Evolutionary conservation across 768 basidiomycete genomes (phyloP).

Genomic region (Naganishia kalamii): DNA sequence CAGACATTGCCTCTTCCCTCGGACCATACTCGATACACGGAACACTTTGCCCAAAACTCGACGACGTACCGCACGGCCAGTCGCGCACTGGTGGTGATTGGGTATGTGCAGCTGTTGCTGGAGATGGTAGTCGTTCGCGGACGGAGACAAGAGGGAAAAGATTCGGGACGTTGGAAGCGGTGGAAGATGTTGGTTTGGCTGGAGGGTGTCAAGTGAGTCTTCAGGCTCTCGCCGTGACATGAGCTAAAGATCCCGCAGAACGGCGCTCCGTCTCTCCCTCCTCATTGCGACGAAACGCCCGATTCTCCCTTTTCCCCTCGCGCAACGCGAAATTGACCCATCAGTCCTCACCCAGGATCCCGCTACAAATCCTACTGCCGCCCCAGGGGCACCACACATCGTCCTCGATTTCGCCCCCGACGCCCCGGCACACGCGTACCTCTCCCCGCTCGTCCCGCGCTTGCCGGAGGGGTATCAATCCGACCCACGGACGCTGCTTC

Average conservation of each 20-base stretch:
- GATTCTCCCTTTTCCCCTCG: constrained; percentile 67
- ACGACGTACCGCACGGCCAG: constrained; percentile 70
- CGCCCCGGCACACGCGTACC: constrained; percentile 56
- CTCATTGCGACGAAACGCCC: constrained; percentile 57
- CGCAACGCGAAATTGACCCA: constrained; percentile 82
- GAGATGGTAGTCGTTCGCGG: constrained; percentile 82
- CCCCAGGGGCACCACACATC: constrained; percentile 42
- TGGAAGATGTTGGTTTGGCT: constrained; percentile 73
- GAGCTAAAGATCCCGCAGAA: neutral
- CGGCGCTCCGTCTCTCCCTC: constrained; percentile 1
- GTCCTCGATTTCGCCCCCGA: constrained; percentile 47
- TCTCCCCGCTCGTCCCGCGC: constrained; percentile 31
- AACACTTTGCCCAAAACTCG: constrained; percentile 71
- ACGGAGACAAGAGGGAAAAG: constrained; percentile 50
- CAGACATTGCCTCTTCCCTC: constrained; percentile 30
- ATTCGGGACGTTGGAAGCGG: constrained; percentile 46
- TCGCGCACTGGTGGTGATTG: constrained; percentile 65
- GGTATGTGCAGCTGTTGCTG: constrained; percentile 72
- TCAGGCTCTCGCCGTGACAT: neutral
- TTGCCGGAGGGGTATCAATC: constrained; percentile 25
- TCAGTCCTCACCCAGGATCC: constrained; percentile 52
- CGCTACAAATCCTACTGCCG: neutral
- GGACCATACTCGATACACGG: constrained; percentile 80
- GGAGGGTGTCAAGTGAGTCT: constrained; percentile 76
- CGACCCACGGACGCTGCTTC: constrained; percentile 33